Evolutionary conservation across 2,329 filamentous ascomycete species (phyloP).

Genomic region (Elsinoe ampelina): DNA sequence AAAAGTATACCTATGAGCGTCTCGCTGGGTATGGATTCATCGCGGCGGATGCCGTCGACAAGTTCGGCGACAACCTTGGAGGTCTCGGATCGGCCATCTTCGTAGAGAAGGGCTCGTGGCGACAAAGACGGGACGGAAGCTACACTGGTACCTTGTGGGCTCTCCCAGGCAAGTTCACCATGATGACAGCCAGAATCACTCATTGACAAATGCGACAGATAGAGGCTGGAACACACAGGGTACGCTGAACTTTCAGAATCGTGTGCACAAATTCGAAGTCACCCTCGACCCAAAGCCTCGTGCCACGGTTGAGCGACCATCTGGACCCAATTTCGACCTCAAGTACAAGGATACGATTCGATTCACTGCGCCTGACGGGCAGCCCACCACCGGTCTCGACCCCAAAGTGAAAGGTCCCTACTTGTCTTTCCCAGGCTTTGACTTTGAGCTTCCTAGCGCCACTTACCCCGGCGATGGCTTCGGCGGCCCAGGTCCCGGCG

Average conservation of each 20-base stretch:
- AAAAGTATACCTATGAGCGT: conserved; percentile 55
- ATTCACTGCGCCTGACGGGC: conserved; percentile 53
- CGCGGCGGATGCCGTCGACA: conserved; percentile 50
- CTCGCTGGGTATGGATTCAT: conserved; percentile 60
- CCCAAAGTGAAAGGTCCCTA: conserved; percentile 44
- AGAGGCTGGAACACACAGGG: conserved; percentile 67
- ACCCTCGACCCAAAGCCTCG: conserved; percentile 45
- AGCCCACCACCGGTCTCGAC: conserved; percentile 56
- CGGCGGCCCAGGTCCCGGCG: conserved; percentile 51
- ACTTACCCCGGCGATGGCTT: conserved; percentile 61
- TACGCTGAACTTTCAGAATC: conserved; percentile 57
- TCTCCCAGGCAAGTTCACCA: conserved; percentile 36
- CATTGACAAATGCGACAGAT: conserved; percentile 31
- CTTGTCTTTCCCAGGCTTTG: conserved; percentile 49
- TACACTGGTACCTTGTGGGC: conserved; percentile 56
- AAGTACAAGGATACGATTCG: conserved; percentile 56
- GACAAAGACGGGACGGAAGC: conserved; percentile 38
- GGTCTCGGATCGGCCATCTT: conserved; percentile 58
- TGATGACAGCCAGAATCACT: conserved; percentile 9
- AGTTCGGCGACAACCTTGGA: conserved; percentile 60
- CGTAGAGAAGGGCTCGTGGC: conserved; percentile 53
- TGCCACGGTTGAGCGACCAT: conserved; percentile 46
- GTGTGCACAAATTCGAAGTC: conserved; percentile 59
- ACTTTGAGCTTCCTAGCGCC: conserved; percentile 49
- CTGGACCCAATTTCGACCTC: conserved; percentile 52